Conservation (phyloP, 2,329 filamentous ascomycete genomes). For the Fusarium secorum region DNA sequence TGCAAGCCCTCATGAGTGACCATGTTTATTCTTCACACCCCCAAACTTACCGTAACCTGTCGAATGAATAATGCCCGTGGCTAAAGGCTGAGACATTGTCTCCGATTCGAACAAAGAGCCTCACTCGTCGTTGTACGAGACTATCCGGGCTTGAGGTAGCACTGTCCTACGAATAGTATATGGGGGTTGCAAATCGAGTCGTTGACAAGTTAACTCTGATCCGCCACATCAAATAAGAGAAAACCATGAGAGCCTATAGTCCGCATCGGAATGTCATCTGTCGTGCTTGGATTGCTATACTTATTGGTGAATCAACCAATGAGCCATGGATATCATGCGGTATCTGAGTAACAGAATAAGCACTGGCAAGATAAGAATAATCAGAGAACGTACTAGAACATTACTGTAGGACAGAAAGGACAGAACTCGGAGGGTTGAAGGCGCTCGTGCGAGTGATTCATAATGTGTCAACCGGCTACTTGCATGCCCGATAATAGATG, state of each 20-base stretch:
- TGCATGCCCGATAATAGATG: slow-evolving; percentile 15
- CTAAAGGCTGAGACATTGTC: background rate
- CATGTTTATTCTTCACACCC: background rate
- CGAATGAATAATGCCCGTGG: background rate
- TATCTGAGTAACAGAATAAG: background rate
- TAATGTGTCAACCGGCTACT: slow-evolving; percentile 3
- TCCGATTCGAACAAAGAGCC: too few species aligned
- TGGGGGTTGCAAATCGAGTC: background rate
- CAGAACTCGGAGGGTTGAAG: background rate
- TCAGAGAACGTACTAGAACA: background rate
- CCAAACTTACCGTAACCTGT: background rate
- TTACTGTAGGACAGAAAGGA: background rate
- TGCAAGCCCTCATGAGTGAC: background rate
- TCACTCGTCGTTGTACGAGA: background rate
- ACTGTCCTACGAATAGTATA: background rate
- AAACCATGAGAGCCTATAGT: background rate
- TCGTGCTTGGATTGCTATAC: background rate
- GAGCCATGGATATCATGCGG: background rate
- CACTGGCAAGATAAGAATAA: background rate
- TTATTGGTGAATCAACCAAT: background rate
- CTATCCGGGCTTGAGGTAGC: background rate
- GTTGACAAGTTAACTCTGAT: background rate
- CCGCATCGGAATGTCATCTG: background rate
- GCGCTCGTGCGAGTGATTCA: background rate
- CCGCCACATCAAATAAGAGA: background rate